A percentile compares a stretch with the other conserved stretches of the same genome.
Evolutionary conservation across 148 eudicot species (phyloP).

Genomic region (Dianthus caryophyllus): DNA sequence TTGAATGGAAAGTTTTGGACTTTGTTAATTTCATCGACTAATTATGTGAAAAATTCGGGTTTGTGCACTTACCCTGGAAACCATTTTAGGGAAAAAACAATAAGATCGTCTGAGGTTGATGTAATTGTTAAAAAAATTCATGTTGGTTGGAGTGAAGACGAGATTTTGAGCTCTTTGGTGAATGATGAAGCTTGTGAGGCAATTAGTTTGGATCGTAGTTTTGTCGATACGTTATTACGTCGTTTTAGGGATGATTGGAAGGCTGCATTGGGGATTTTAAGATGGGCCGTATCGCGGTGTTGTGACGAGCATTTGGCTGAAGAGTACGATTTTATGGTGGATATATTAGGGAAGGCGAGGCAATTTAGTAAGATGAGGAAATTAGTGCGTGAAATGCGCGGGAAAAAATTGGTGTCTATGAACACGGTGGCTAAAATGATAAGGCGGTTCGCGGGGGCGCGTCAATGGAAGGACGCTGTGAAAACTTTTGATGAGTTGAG

Average conservation of each 20-base stretch:
- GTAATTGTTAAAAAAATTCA: slow-evolving; percentile 35
- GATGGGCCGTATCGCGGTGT: slow-evolving; percentile 56
- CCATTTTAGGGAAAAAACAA: slow-evolving; percentile 7
- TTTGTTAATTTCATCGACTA: background rate
- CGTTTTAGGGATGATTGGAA: slow-evolving; percentile 84
- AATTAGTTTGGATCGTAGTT: slow-evolving; percentile 33
- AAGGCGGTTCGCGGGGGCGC: slow-evolving; percentile 78
- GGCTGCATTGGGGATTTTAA: slow-evolving; percentile 59
- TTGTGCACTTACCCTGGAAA: background rate
- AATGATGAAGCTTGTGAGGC: slow-evolving; percentile 40
- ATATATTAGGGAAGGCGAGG: slow-evolving; percentile 74
- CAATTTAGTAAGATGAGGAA: slow-evolving; percentile 65
- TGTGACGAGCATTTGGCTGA: slow-evolving; percentile 44
- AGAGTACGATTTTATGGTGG: slow-evolving; percentile 66
- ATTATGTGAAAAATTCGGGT: slow-evolving; percentile 8
- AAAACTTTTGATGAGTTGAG: slow-evolving; percentile 60
- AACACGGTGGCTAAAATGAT: slow-evolving; percentile 64
- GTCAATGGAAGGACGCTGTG: slow-evolving; percentile 61
- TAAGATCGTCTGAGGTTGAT: slow-evolving; percentile 30
- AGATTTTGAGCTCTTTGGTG: slow-evolving; percentile 40
- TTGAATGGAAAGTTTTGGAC: slow-evolving; percentile 15
- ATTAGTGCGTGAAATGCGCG: slow-evolving; percentile 58
- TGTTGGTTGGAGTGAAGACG: slow-evolving; percentile 34
- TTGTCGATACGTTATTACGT: slow-evolving; percentile 43
- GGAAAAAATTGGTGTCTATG: slow-evolving; percentile 37